Conservation (phyloP, 768 basidiomycete species). For the Pleurotus salmoneostramineus region DNA sequence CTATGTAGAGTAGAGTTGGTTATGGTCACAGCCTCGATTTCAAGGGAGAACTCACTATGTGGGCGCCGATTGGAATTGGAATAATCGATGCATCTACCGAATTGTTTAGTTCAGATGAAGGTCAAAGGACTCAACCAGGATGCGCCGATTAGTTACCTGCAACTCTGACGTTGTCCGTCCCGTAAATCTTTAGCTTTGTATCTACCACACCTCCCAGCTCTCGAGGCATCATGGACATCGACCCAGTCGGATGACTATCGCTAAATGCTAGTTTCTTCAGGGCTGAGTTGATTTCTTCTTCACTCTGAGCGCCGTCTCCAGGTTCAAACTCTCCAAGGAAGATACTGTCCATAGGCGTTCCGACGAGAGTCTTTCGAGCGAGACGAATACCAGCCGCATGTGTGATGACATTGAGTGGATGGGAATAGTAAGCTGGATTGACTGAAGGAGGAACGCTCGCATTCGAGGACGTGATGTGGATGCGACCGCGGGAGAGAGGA, state of each 20-base stretch:
- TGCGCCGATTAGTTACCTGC: no score
- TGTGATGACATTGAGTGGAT: slow-evolving; percentile 25
- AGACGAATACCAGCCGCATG: slow-evolving; percentile 29
- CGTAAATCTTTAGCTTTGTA: slow-evolving; percentile 28
- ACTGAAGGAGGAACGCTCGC: slow-evolving; percentile 39
- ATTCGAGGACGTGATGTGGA: slow-evolving; percentile 40
- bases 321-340: slow-evolving; percentile 28
- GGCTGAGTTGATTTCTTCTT: slow-evolving; percentile 20
- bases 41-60: slow-evolving; percentile 15
- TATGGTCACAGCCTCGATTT: no score
- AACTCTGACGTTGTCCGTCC: slow-evolving; percentile 28
- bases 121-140: no score
- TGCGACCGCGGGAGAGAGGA: slow-evolving; percentile 41
- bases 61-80: slow-evolving; percentile 27
- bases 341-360: slow-evolving; percentile 24
- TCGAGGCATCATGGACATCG: slow-evolving; percentile 35
- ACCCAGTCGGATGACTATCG: slow-evolving; percentile 31
- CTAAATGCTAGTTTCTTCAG: slow-evolving; percentile 21
- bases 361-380: slow-evolving; percentile 21
- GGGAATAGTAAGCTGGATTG: slow-evolving; percentile 42
- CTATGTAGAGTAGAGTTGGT: no score
- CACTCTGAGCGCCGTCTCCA: slow-evolving; percentile 15
- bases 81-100: slow-evolving; percentile 26
- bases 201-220: slow-evolving; percentile 35
- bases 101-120: neutral